phyloP scores from a whole-genome alignment of 2,329 filamentous ascomycete genomes.

The Fusarium floridanum region DNA sequence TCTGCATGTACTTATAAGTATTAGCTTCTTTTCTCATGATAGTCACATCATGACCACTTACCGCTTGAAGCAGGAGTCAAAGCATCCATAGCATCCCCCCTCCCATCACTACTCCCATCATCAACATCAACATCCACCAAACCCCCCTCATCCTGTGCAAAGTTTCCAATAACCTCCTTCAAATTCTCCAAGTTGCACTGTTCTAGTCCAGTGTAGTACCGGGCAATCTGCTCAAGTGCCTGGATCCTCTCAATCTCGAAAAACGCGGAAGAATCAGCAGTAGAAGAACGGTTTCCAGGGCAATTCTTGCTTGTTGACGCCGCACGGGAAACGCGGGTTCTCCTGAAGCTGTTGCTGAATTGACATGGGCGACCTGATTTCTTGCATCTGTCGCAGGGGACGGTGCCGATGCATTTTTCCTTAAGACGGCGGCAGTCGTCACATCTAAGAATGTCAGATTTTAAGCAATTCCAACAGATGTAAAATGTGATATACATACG shows the following conservation, averaged over 20 bases:
- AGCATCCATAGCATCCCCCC: not conserved
- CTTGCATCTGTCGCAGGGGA: slow-evolving; percentile 38
- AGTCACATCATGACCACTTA: not conserved
- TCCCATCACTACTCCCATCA: slow-evolving; percentile 1
- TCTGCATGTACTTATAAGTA: slow-evolving; percentile 9
- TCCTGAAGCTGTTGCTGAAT: slow-evolving; percentile 31
- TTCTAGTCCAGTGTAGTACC: slow-evolving; percentile 33
- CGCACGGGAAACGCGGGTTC: slow-evolving; percentile 16
- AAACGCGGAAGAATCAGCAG: slow-evolving; percentile 8
- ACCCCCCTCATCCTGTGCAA: not conserved
- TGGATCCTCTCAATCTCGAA: slow-evolving; percentile 36
- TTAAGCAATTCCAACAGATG: not conserved
- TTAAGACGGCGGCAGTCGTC: slow-evolving; percentile 39
- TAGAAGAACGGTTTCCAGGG: not conserved
- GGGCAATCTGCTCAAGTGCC: slow-evolving; percentile 32
- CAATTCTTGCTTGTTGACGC: not conserved
- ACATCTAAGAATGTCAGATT: slow-evolving; percentile 20
- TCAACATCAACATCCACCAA: not conserved
- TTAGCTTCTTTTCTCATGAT: not conserved
- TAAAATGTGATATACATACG: slow-evolving; percentile 1
- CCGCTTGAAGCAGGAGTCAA: not conserved
- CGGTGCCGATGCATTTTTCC: slow-evolving; percentile 36
- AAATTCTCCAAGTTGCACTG: slow-evolving; percentile 22
- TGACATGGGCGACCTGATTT: slow-evolving; percentile 24
- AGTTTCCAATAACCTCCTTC: slow-evolving; percentile 3